Base-by-base conservation (phyloP, 371 early-diverging fungal species). In the Mortierella sp. region DNA sequence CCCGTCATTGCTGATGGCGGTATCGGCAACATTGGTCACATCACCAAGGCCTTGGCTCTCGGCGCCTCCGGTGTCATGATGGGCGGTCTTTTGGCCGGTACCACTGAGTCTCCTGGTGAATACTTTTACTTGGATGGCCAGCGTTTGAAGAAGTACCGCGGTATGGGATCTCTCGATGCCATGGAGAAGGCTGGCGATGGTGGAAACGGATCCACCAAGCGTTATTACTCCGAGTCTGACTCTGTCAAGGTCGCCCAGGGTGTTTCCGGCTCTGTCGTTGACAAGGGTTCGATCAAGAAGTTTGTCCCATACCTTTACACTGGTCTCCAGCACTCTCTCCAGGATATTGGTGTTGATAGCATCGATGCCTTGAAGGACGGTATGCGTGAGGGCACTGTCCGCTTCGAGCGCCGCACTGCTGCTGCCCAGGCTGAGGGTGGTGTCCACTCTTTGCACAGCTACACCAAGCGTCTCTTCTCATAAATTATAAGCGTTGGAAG, bases 241-340 rank as follows among this genome's bases (percentile, higher is more conserved):
- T 92, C 90, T 68, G 93, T 97, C 89, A 98, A 98, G 91, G 98
- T 98, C 28, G 98, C 98, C n/a, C 98, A 98, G 87, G 98, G 98
- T 79, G 96, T 96, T 51, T 91, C 97, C 52, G 98, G 98, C 47
- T 93, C 96, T 9, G 98, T 98, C 45, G 91, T 97, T 49, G 98
- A 98, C 85, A 97, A 97, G 93, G 98, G 98, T 43, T 93, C 92
- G 39, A 95, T 97, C 77, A 95, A 96, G 88, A 95, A 94, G 87
- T 97, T 96, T 75, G 77, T 97, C 59, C 91, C 93, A 20, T 98
- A 98, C 86, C 88, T 98, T 58, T 88, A 91, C 68, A 93, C 97
- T 61, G 98, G 98, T 75, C 90, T 98, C 45, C 97, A 98, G 88
- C 98, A 98, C 85, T 93, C 95, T 68, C 90, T 98, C 54, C 98